These are phyloP conservation scores for Trichophyton equinum DNA, from an alignment of 2,329 filamentous ascomycete species.

Conservation along the genomic window DNA sequence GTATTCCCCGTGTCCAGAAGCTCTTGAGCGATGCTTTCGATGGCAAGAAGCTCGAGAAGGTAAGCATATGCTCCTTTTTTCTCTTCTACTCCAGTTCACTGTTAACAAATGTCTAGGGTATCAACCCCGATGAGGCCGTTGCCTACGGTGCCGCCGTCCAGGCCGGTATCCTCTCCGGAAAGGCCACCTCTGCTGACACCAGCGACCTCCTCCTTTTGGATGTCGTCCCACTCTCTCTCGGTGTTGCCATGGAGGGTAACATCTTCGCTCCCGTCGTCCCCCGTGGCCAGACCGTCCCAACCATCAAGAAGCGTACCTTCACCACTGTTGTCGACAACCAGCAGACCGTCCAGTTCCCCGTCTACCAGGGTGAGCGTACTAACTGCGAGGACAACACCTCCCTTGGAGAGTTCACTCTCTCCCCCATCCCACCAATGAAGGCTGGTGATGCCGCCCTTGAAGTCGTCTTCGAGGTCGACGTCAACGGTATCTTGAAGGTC, in stretches of 20 bases:
- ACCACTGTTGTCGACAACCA: constrained; percentile 59
- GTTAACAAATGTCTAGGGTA: constrained; percentile 43
- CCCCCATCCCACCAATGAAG: constrained; percentile 73
- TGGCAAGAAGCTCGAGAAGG: constrained; percentile 99
- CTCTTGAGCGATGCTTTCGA: constrained; percentile 98
- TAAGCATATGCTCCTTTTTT: constrained; percentile 14
- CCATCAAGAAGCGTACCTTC: constrained; percentile 77
- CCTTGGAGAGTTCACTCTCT: constrained; percentile 90
- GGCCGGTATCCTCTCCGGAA: constrained; percentile 95
- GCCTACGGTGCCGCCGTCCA: constrained; percentile 98
- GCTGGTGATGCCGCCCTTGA: constrained; percentile 95
- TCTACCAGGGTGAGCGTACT: constrained; percentile 91
- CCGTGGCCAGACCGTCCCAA: constrained; percentile 63
- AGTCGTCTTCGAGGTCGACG: constrained; percentile 97
- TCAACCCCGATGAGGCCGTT: constrained; percentile 99
- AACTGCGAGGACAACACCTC: constrained; percentile 99
- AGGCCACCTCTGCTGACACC: constrained; percentile 91
- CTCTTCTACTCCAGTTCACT: background rate
- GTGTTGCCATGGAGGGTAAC: constrained; percentile 99
- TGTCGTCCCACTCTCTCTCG: constrained; percentile 88
- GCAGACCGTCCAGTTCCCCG: constrained; percentile 78
- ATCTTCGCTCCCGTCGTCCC: constrained; percentile 92
- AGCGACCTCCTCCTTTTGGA: constrained; percentile 90
- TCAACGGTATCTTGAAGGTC: constrained; percentile 99
- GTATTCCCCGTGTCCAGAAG: constrained; percentile 99